Percentiles rank a stretch among this genome's conserved stretches.
Evolutionary conservation across 1,284 basidiomycete genomes (phyloP).

Genomic region (Pterulicium gracile): DNA sequence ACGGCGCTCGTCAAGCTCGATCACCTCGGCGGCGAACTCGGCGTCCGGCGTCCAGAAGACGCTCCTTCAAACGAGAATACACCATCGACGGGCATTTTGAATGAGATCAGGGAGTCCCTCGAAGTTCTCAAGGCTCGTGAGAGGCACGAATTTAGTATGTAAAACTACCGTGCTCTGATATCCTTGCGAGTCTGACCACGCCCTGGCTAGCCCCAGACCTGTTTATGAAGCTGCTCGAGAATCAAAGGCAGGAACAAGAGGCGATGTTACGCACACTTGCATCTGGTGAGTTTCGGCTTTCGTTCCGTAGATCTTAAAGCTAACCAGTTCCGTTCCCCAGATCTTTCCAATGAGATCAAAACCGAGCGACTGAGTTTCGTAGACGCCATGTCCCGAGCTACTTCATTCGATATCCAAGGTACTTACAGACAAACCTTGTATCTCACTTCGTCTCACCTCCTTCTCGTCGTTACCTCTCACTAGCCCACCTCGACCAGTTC

Average conservation of each 20-base stretch:
- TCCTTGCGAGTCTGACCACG: constrained; percentile 22
- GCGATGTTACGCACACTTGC: constrained; percentile 52
- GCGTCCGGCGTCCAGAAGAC: constrained; percentile 12
- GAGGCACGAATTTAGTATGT: not conserved
- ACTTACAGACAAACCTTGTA: constrained; percentile 17
- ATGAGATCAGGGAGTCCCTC: not conserved
- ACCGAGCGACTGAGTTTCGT: constrained; percentile 78
- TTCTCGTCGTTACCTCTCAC: not conserved
- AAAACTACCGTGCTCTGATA: constrained; percentile 23
- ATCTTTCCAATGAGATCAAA: constrained; percentile 71
- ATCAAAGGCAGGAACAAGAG: constrained; percentile 63
- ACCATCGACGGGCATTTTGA: constrained; percentile 7
- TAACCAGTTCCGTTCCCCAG: constrained; percentile 24
- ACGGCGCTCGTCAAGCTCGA: constrained; percentile 49
- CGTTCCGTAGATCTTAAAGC: not conserved
- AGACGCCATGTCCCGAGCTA: constrained; percentile 86
- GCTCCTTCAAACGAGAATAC: constrained; percentile 5
- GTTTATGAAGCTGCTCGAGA: constrained; percentile 49
- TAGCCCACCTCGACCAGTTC: constrained; percentile 77
- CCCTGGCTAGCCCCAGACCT: constrained; percentile 47
- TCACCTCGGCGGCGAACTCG: constrained; percentile 44
- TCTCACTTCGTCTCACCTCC: not conserved
- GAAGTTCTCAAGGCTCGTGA: not conserved
- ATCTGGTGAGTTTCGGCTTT: constrained; percentile 31
- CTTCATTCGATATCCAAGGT: constrained; percentile 76